Evolutionary conservation across 768 basidiomycete genomes (phyloP).

Genomic region (Suillus tomentosus): DNA sequence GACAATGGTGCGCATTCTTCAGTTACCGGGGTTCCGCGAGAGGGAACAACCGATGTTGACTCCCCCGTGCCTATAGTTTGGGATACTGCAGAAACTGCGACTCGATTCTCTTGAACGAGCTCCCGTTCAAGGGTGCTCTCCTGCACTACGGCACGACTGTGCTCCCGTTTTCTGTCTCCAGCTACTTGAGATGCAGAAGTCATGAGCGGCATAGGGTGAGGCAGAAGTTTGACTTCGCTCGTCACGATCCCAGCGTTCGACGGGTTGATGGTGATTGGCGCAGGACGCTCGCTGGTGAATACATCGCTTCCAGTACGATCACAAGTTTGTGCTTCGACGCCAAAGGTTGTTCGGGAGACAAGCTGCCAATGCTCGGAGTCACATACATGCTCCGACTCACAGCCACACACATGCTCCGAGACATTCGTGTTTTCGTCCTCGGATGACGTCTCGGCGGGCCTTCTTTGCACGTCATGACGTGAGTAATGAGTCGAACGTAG

Average conservation of each 20-base stretch:
- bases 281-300: neutral
- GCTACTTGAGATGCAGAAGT: neutral
- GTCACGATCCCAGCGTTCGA: neutral
- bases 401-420: neutral
- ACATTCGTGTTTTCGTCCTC: neutral
- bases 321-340: neutral
- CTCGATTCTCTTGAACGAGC: neutral
- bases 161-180: too few species aligned
- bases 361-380: conserved; percentile 1
- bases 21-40: too few species aligned
- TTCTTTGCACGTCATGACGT: neutral
- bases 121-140: neutral
- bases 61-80: neutral
- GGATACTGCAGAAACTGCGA: neutral
- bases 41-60: neutral
- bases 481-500: neutral
- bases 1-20: neutral
- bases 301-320: neutral
- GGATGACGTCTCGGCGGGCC: neutral
- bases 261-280: neutral
- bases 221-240: neutral
- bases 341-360: neutral
- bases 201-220: neutral
- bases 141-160: neutral
- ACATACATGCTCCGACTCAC: neutral